These are phyloP conservation scores for Eutypa lata DNA, from an alignment of 2,329 filamentous ascomycete species.

Conservation along the genomic window DNA sequence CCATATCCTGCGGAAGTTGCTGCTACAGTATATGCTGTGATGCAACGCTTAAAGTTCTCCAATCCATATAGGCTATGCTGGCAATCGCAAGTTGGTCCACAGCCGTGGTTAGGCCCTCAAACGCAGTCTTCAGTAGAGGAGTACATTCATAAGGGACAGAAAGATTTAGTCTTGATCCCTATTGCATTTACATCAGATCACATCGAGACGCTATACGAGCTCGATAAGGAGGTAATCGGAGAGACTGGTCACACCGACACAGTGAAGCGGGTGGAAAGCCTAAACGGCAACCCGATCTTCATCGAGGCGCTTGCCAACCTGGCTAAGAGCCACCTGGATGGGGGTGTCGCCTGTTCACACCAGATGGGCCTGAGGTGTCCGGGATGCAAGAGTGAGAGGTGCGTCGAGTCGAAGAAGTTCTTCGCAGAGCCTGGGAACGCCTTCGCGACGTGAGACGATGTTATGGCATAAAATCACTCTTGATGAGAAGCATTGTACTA, in stretches of 20 bases:
- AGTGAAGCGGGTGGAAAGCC: slow-evolving; percentile 84
- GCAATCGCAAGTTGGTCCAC: slow-evolving; percentile 97
- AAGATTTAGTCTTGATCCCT: slow-evolving; percentile 84
- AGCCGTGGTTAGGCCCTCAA: slow-evolving; percentile 92
- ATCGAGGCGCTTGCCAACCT: slow-evolving; percentile 87
- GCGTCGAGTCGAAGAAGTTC: slow-evolving; percentile 72
- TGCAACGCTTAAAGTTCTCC: slow-evolving; percentile 80
- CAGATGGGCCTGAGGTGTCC: slow-evolving; percentile 93
- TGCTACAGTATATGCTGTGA: slow-evolving; percentile 95
- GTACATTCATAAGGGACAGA: slow-evolving; percentile 88
- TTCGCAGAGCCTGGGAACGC: slow-evolving; percentile 42
- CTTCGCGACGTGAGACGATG: slow-evolving; percentile 11
- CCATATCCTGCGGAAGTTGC: slow-evolving; percentile 94
- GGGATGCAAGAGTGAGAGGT: slow-evolving; percentile 86
- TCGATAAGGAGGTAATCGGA: slow-evolving; percentile 92
- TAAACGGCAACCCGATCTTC: slow-evolving; percentile 89
- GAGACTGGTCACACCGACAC: slow-evolving; percentile 75
- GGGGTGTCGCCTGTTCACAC: slow-evolving; percentile 64
- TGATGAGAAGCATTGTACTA: not conserved
- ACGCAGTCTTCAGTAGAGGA: slow-evolving; percentile 84
- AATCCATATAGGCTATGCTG: slow-evolving; percentile 94
- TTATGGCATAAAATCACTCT: not conserved
- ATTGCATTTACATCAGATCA: slow-evolving; percentile 99
- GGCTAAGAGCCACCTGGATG: slow-evolving; percentile 74
- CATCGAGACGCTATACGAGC: slow-evolving; percentile 93